A percentile compares a stretch with the other conserved stretches of the same genome.
phyloP scores from a whole-genome alignment of 2,329 filamentous ascomycete genomes.

The Calonectria pseudoturangicola region DNA sequence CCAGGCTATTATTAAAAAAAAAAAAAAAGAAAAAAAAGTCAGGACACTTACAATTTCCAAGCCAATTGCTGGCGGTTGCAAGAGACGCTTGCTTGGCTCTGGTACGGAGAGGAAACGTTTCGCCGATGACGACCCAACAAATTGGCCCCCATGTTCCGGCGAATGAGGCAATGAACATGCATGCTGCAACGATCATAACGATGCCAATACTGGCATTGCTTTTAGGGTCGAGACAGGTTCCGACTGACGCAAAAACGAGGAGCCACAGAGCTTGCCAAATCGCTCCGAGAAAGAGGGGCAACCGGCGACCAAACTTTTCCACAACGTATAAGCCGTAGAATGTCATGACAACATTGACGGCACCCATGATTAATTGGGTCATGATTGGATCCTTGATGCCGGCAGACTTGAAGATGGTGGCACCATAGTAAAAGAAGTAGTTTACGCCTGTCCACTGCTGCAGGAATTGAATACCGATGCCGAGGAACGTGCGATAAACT shows the following conservation, averaged over 20 bases:
- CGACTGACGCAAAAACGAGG: conserved; percentile 77
- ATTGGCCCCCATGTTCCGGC: conserved; percentile 82
- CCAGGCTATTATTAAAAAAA: too few relatives aligned
- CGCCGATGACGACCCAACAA: conserved; percentile 80
- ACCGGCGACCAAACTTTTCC: conserved; percentile 80
- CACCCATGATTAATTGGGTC: conserved; percentile 80
- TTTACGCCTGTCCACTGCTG: conserved; percentile 80
- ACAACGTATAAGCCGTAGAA: conserved; percentile 81
- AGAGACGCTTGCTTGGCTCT: conserved; percentile 73
- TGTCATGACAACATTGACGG: conserved; percentile 81
- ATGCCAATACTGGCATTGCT: conserved; percentile 72
- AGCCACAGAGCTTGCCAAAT: conserved; percentile 81
- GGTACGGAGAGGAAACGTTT: conserved; percentile 77
- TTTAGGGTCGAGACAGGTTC: conserved; percentile 66
- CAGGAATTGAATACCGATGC: conserved; percentile 77
- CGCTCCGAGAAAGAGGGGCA: conserved; percentile 79
- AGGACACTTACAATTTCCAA: conserved; percentile 71
- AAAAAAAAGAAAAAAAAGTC: too few relatives aligned
- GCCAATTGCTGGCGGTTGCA: conserved; percentile 73
- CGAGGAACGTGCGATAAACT: conserved; percentile 78
- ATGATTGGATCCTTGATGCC: conserved; percentile 80
- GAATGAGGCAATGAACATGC: conserved; percentile 84
- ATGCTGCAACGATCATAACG: conserved; percentile 83
- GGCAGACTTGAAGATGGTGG: conserved; percentile 79
- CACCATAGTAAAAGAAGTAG: conserved; percentile 80